phyloP scores from a whole-genome alignment of 768 basidiomycete species.

The Gymnopilus junonius region DNA sequence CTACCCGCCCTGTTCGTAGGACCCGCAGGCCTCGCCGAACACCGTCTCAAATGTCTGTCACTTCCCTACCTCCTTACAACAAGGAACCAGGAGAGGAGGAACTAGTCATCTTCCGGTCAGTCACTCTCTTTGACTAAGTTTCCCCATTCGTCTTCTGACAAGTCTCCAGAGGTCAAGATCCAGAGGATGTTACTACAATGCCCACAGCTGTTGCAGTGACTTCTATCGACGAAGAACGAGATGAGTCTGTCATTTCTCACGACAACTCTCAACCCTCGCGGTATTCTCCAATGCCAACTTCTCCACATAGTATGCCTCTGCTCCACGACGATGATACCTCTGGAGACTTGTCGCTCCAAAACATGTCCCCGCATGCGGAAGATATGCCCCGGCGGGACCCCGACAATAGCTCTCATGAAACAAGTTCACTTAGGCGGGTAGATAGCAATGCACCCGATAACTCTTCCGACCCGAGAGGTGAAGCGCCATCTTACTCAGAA shows the following conservation, averaged over 20 bases:
- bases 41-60: slow-evolving; percentile 81
- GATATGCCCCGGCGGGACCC: slow-evolving; percentile 32
- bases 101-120: slow-evolving; percentile 66
- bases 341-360: slow-evolving; percentile 26
- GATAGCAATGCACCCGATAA: slow-evolving; percentile 25
- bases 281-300: slow-evolving; percentile 44
- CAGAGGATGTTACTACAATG: slow-evolving; percentile 55
- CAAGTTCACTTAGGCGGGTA: slow-evolving; percentile 30
- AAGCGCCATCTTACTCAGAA: slow-evolving; percentile 73
- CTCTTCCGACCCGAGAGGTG: slow-evolving; percentile 52
- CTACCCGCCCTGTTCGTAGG: slow-evolving; percentile 35
- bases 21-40: slow-evolving; percentile 56
- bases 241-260: slow-evolving; percentile 33
- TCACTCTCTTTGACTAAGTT: not conserved
- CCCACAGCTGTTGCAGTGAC: slow-evolving; percentile 43
- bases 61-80: slow-evolving; percentile 77
- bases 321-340: slow-evolving; percentile 36
- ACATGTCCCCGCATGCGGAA: slow-evolving; percentile 21
- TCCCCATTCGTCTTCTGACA: not conserved
- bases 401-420: slow-evolving; percentile 31
- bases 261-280: slow-evolving; percentile 32
- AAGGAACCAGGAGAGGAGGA: slow-evolving; percentile 87
- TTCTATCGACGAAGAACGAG: slow-evolving; percentile 41
- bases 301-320: slow-evolving; percentile 47
- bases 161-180: slow-evolving; percentile 50